Percentiles rank a stretch among this genome's conserved stretches.
phyloP scores from a whole-genome alignment of 75 land plant species.

The Cunninghamia lanceolata region DNA sequence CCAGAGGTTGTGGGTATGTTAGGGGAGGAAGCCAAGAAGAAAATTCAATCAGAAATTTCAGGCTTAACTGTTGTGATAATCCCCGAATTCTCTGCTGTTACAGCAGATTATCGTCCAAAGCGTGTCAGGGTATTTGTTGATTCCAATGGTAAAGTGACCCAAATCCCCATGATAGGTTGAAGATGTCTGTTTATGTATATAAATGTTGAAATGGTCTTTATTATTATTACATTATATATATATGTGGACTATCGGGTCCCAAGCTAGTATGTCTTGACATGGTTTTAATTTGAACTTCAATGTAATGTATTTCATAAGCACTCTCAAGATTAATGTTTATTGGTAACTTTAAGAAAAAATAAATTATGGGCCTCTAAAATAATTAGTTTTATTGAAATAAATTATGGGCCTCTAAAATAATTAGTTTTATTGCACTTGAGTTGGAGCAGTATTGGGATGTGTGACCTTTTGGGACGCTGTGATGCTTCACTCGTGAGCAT shows the following conservation, averaged over 20 bases:
- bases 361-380: background rate
- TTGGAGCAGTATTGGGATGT: too few species aligned
- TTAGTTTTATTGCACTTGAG: too few species aligned
- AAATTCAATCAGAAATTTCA: background rate
- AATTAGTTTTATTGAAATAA: background rate
- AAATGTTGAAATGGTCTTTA: background rate
- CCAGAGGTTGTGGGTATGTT: constrained; percentile 1
- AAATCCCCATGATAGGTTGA: constrained; percentile 3
- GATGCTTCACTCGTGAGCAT: too few species aligned
- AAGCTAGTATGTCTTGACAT: background rate
- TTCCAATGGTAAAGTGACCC: background rate
- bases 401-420: background rate
- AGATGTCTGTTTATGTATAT: background rate
- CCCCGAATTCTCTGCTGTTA: background rate
- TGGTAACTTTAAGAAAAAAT: background rate
- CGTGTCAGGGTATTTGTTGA: constrained; percentile 2
- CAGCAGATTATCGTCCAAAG: background rate
- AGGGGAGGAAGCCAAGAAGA: constrained; percentile 5
- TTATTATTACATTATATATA: background rate
- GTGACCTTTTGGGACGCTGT: too few species aligned
- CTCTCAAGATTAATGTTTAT: too few species aligned
- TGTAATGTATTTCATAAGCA: background rate
- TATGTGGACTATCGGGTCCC: background rate
- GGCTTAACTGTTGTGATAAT: background rate
- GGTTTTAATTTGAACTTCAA: background rate